A percentile compares a stretch with the other conserved stretches of the same genome.
phyloP scores from a whole-genome alignment of 1,284 basidiomycete species.

The Trichosporon asahii region DNA sequence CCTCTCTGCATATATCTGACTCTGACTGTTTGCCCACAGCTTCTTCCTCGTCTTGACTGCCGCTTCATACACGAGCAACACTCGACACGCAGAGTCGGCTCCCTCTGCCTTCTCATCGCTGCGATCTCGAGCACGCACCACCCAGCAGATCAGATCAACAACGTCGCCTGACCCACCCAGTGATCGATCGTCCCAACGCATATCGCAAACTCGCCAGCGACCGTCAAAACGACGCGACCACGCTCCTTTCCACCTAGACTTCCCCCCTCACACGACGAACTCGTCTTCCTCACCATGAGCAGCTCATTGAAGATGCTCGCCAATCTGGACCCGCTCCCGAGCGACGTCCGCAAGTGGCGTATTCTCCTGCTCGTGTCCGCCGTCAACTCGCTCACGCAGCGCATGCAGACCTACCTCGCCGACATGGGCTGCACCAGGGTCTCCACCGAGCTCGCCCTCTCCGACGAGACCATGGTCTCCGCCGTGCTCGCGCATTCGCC shows the following conservation, averaged over 20 bases:
- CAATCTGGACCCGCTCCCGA: conserved; percentile 24
- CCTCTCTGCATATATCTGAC: neutral
- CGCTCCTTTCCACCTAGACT: neutral
- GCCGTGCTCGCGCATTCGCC: conserved; percentile 49
- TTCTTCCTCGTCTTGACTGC: neutral
- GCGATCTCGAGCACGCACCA: neutral
- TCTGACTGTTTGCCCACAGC: neutral
- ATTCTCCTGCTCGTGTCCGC: conserved; percentile 54
- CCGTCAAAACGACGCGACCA: neutral
- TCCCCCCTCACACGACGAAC: neutral
- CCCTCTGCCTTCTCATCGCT: neutral
- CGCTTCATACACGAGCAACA: neutral
- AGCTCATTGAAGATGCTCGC: conserved; percentile 15
- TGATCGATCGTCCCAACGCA: neutral
- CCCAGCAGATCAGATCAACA: neutral
- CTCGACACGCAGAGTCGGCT: neutral
- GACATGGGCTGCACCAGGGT: conserved; percentile 48
- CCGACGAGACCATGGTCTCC: conserved; percentile 50
- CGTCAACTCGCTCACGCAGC: conserved; percentile 54
- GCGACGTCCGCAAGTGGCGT: conserved; percentile 30
- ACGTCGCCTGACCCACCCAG: neutral
- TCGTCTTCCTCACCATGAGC: conserved; percentile 9
- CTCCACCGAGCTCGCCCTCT: conserved; percentile 50
- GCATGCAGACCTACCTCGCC: conserved; percentile 46
- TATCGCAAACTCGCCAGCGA: neutral